Conservation (phyloP, 2,329 filamentous ascomycete genomes). For the Passalora sequoiae region DNA sequence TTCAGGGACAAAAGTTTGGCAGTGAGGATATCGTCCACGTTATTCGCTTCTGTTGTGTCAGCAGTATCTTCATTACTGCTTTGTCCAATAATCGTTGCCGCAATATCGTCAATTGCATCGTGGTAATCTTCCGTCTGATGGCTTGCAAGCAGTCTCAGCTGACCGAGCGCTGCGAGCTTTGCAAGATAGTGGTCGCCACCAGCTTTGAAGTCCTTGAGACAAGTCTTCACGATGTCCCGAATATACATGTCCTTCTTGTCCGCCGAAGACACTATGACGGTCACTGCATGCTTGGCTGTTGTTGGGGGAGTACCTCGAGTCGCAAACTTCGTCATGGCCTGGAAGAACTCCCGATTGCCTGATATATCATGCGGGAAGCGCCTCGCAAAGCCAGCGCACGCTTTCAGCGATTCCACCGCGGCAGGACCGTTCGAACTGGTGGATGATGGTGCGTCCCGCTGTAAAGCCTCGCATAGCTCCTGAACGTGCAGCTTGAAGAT, state of each 20-base stretch:
- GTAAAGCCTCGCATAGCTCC: conserved; percentile 80
- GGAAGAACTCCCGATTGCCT: conserved; percentile 70
- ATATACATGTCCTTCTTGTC: conserved; percentile 79
- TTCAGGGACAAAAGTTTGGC: conserved; percentile 81
- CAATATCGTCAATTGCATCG: conserved; percentile 72
- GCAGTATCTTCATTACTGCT: conserved; percentile 41
- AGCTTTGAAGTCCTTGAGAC: conserved; percentile 68
- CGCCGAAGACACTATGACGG: conserved; percentile 73
- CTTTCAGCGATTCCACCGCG: conserved; percentile 87
- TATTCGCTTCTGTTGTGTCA: conserved; percentile 42
- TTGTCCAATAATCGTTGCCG: conserved; percentile 62
- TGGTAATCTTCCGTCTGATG: conserved; percentile 63
- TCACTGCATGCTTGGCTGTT: conserved; percentile 89
- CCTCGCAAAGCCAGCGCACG: conserved; percentile 84
- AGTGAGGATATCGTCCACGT: conserved; percentile 72
- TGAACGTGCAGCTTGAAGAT: conserved; percentile 90
- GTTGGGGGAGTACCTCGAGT: conserved; percentile 74
- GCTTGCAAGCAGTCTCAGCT: conserved; percentile 70
- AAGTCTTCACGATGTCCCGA: conserved; percentile 73
- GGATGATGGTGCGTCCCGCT: conserved; percentile 70
- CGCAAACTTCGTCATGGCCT: conserved; percentile 77
- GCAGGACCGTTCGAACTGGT: conserved; percentile 62
- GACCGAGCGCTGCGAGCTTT: conserved; percentile 65
- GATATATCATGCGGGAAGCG: conserved; percentile 81
- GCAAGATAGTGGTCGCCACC: conserved; percentile 68